A percentile compares a stretch with the other conserved stretches of the same genome.
phyloP scores from a whole-genome alignment of 2,329 filamentous ascomycete genomes.

The Aspergillus sp. region DNA sequence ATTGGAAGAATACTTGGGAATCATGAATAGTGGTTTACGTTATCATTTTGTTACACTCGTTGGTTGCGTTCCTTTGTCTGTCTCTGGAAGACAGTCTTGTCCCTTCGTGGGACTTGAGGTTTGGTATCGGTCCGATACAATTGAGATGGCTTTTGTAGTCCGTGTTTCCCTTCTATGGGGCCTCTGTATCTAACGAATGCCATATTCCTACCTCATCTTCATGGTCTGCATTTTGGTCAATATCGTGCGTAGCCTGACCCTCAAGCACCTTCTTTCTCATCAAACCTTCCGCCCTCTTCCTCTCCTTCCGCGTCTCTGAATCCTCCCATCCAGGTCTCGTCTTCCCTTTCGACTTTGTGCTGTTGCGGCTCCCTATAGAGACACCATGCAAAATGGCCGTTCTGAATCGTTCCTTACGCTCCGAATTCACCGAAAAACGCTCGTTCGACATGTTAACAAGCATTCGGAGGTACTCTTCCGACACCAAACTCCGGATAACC shows the following conservation, averaged over 20 bases:
- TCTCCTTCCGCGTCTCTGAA: slow-evolving; percentile 35
- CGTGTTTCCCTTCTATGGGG: not conserved
- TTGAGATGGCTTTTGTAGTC: not conserved
- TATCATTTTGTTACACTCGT: not conserved
- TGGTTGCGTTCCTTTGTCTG: not conserved
- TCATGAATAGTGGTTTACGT: not conserved
- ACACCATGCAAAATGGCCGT: slow-evolving; percentile 27
- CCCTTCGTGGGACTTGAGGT: not conserved
- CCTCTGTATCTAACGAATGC: not conserved
- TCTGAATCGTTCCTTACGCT: slow-evolving; percentile 42
- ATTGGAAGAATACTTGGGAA: slow-evolving; percentile 1
- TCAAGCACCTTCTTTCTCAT: slow-evolving; percentile 31
- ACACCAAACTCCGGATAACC: slow-evolving; percentile 57
- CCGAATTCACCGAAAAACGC: slow-evolving; percentile 42
- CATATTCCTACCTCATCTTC: slow-evolving; percentile 1
- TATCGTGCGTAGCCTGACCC: slow-evolving; percentile 9
- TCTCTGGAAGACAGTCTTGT: not conserved
- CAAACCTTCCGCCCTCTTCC: slow-evolving; percentile 44
- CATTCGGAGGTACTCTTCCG: slow-evolving; percentile 64
- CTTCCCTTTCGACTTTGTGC: slow-evolving; percentile 22
- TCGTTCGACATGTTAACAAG: slow-evolving; percentile 72
- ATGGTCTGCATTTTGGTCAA: not conserved
- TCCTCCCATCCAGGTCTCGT: slow-evolving; percentile 39
- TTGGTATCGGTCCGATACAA: not conserved
- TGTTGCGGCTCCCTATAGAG: slow-evolving; percentile 8